Conservation (phyloP, 2,329 filamentous ascomycete species). For the Aspergillus uvarum region DNA sequence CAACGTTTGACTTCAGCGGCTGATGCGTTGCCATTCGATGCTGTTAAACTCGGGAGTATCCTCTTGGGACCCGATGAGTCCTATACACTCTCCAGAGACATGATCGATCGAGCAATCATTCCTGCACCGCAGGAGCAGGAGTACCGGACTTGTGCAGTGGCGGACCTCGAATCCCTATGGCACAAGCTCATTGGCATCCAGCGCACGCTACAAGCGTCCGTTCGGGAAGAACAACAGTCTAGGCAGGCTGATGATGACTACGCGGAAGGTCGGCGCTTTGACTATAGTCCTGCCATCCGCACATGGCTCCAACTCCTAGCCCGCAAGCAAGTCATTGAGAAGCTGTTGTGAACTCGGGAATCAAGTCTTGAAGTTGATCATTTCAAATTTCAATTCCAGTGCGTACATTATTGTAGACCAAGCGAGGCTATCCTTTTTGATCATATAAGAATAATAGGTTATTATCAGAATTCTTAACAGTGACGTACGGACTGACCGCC, state of each 20-base stretch:
- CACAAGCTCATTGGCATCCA: slow-evolving; percentile 34
- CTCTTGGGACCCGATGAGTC: slow-evolving; percentile 39
- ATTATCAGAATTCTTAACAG: neutral
- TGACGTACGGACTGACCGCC: slow-evolving; percentile 11
- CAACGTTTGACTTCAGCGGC: slow-evolving; percentile 19
- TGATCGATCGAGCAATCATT: slow-evolving; percentile 35
- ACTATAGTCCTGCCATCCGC: slow-evolving; percentile 69
- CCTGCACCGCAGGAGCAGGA: slow-evolving; percentile 22
- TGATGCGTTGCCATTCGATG: slow-evolving; percentile 5
- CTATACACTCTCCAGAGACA: slow-evolving; percentile 32
- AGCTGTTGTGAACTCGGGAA: slow-evolving; percentile 17
- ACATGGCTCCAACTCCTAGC: slow-evolving; percentile 69
- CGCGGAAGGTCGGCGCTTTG: slow-evolving; percentile 49
- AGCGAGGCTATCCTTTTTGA: neutral
- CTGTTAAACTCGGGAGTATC: slow-evolving; percentile 20
- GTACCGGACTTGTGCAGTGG: slow-evolving; percentile 24
- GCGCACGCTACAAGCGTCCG: slow-evolving; percentile 32
- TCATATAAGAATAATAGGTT: neutral
- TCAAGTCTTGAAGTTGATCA: neutral
- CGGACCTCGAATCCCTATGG: slow-evolving; percentile 33
- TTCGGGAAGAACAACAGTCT: slow-evolving; percentile 43
- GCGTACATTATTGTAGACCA: neutral
- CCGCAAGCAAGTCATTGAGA: slow-evolving; percentile 60
- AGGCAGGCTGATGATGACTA: slow-evolving; percentile 41
- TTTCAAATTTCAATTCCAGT: neutral